phyloP scores from a whole-genome alignment of 2,329 filamentous ascomycete species.

The Torrubiella hemipterigena region DNA sequence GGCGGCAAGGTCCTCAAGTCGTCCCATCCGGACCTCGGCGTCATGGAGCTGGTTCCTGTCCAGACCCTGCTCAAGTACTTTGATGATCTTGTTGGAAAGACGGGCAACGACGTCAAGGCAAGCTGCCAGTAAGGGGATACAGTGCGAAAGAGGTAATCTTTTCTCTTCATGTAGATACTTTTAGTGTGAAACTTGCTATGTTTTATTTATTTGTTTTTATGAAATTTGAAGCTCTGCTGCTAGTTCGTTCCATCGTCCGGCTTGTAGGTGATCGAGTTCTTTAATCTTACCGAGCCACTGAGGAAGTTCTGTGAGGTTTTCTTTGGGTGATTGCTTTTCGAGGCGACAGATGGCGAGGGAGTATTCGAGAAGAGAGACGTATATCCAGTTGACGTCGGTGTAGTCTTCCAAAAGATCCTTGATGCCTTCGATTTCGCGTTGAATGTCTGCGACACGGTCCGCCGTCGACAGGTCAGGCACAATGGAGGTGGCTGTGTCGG shows the following conservation, averaged over 20 bases:
- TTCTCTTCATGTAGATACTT: not conserved
- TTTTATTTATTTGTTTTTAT: not conserved
- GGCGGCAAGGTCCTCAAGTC: conserved; percentile 55
- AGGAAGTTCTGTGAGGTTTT: conserved; percentile 33
- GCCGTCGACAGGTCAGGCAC: conserved; percentile 47
- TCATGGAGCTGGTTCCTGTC: conserved; percentile 59
- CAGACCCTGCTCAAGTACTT: conserved; percentile 56
- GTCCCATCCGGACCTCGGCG: conserved; percentile 55
- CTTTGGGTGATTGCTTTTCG: conserved; percentile 26
- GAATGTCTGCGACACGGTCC: conserved; percentile 55
- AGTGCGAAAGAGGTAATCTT: not conserved
- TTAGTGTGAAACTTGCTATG: conserved; percentile 1
- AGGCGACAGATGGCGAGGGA: conserved; percentile 46
- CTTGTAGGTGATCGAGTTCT: conserved; percentile 61
- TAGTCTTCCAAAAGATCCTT: conserved; percentile 52
- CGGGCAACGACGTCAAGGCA: conserved; percentile 29
- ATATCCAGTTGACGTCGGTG: conserved; percentile 63
- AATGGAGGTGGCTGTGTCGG: conserved; percentile 41
- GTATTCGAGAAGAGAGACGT: conserved; percentile 73
- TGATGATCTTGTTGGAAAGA: conserved; percentile 53
- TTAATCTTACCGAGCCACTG: conserved; percentile 54
- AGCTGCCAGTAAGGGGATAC: conserved; percentile 10
- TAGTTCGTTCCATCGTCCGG: conserved; percentile 64
- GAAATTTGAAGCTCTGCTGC: conserved; percentile 26
- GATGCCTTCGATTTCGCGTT: conserved; percentile 62